Percentiles rank a stretch among this genome's conserved stretches.
Conservation (phyloP, 2,329 filamentous ascomycete genomes). For the Bertia moriformis region DNA sequence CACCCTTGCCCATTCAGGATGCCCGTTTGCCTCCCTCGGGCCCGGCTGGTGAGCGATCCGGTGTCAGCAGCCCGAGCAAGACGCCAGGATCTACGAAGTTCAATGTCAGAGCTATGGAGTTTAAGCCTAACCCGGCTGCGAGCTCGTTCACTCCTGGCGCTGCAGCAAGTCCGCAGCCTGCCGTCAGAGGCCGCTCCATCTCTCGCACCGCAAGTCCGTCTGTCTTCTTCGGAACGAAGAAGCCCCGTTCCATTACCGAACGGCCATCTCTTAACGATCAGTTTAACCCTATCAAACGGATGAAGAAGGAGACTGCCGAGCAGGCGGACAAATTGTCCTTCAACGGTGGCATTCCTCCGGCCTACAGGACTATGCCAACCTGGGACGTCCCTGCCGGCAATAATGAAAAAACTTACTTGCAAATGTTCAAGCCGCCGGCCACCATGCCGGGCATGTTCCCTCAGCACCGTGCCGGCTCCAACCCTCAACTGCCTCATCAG, state of each 20-base stretch:
- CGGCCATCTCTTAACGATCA: conserved; percentile 30
- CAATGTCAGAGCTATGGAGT: conserved; percentile 46
- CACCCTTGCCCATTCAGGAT: conserved; percentile 36
- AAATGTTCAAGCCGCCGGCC: conserved; percentile 33
- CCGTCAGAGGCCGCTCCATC: conserved; percentile 12
- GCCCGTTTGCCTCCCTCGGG: conserved; percentile 33
- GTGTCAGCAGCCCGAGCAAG: neutral
- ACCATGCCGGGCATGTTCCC: conserved; percentile 25
- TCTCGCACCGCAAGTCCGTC: neutral
- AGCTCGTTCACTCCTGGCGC: conserved; percentile 37
- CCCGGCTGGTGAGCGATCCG: conserved; percentile 23
- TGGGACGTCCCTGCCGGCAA: conserved; percentile 39
- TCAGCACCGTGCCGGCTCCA: conserved; percentile 22
- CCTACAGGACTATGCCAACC: conserved; percentile 42
- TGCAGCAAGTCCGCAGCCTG: conserved; percentile 23
- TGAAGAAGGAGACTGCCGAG: conserved; percentile 24
- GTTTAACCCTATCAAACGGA: conserved; percentile 42
- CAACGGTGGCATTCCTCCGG: conserved; percentile 43
- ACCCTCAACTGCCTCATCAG: conserved; percentile 35
- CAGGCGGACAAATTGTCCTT: conserved; percentile 20
- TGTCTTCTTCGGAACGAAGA: conserved; percentile 21
- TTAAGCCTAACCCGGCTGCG: conserved; percentile 48
- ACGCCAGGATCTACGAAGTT: conserved; percentile 21
- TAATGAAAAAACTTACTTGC: conserved; percentile 36
- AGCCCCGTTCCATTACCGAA: conserved; percentile 27